Base-by-base conservation (phyloP, 2,329 filamentous ascomycete species). In the Biscogniauxia marginata region DNA sequence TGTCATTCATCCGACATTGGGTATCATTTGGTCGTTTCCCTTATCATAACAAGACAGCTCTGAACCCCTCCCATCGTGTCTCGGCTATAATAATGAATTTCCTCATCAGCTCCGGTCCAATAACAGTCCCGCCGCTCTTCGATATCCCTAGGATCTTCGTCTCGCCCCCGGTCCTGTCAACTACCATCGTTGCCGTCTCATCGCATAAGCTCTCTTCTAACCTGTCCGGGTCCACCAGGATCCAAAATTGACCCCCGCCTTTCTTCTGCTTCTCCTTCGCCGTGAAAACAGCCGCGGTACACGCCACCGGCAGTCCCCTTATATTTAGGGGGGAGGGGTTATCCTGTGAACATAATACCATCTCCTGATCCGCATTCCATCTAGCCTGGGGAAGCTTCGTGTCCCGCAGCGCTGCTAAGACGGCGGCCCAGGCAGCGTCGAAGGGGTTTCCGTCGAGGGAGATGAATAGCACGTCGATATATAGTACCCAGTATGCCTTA, bases 401-500 rank as follows among this genome's bases (percentile, higher is more conserved):
- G 71, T 95, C 85, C 52, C 79, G 80, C 57, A 99, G 76, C 6
- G 95, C 93, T 7, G 93, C 90, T 20, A 96, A 73, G 0, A 96
- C 81, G 11, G 91, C 87, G 0, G 88, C 83, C 93, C 93, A 98
- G 0, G 91, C 91, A 0, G 91, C 90, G 68, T 99, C 93, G 63
- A 98, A 93, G 1, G 91, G 85, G 67, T 95, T 96, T 5, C 93
- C 93, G 62, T 96, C 93, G 50, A 96, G 85, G 0, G 91, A 96
- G 63, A 99, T 88, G 75, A 96, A 95, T 69, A 97, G 84, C n/a
- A 97, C 81, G 70, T 98, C 93, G 63, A 99, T 90, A 73, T 96
- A 97, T 19, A 99, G 84, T 8, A 90, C 87, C 95, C 93, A 99
- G 73, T 96, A 98, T 0, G 89, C 95, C 70, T 90, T 93, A 9